Conservation (phyloP, 2,329 filamentous ascomycete genomes). For the Cryphonectria nitschkei region DNA sequence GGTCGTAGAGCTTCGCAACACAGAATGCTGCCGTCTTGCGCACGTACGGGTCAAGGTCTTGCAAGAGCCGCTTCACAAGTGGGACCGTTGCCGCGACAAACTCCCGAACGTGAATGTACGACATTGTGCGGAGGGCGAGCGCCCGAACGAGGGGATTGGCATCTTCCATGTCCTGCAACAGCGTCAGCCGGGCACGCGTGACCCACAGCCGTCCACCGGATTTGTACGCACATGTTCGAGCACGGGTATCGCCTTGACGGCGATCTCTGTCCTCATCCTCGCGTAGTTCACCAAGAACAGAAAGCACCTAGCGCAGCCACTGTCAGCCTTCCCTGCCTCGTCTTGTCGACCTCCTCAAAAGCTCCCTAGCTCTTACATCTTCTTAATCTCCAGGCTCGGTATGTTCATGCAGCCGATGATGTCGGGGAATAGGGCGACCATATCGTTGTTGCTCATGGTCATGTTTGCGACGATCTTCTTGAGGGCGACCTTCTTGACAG, state of each 20-base stretch:
- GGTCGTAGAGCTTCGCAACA: slow-evolving; percentile 97
- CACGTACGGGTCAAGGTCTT: slow-evolving; percentile 91
- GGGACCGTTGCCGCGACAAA: slow-evolving; percentile 91
- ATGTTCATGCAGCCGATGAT: slow-evolving; percentile 96
- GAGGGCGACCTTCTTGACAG: slow-evolving; percentile 93
- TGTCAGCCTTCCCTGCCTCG: slow-evolving; percentile 26
- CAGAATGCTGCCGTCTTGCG: slow-evolving; percentile 96
- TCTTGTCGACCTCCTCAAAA: not conserved
- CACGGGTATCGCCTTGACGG: slow-evolving; percentile 88
- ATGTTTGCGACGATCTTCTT: slow-evolving; percentile 99
- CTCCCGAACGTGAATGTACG: slow-evolving; percentile 94
- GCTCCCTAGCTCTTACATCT: slow-evolving; percentile 71
- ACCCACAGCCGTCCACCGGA: not conserved
- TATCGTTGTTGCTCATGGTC: slow-evolving; percentile 99
- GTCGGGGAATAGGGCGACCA: slow-evolving; percentile 95
- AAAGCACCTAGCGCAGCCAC: slow-evolving; percentile 73
- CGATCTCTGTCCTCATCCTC: slow-evolving; percentile 89
- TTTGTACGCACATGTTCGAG: slow-evolving; percentile 70
- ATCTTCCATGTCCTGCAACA: slow-evolving; percentile 83
- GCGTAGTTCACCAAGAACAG: slow-evolving; percentile 97
- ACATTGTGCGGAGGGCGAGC: slow-evolving; percentile 90
- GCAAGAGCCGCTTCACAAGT: slow-evolving; percentile 79
- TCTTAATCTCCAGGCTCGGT: slow-evolving; percentile 95
- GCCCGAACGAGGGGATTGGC: slow-evolving; percentile 90
- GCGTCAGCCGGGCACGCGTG: slow-evolving; percentile 28